Evolutionary conservation across 1,284 basidiomycete species (phyloP), one percentile per base, ranked within the genome.

Genomic region (Leccinum pallidistipes): DNA sequence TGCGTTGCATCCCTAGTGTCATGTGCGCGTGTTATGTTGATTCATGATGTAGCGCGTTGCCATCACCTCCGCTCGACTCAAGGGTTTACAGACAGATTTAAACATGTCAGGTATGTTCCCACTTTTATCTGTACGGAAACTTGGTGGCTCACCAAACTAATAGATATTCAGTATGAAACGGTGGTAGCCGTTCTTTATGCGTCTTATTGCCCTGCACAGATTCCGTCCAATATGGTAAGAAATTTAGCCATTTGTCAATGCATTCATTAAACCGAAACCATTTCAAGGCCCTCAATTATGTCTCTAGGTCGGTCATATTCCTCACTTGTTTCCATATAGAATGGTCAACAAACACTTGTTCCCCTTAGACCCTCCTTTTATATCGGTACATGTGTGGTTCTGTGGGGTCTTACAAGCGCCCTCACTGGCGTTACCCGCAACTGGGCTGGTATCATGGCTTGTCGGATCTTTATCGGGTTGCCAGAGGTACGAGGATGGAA

Each of bases 41-140:
- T 31, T 6, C 18, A 4, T 45, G 1, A 49, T 51, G 10, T 61
- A 89, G 86, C 80, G 87, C 12, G 83, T 79, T 11, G 53, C 53
- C 3, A 4, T 55, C 53, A 55, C 53, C 7, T 8, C 53, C 18
- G 53, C 53, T 55, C 53, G 53, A 24, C 53, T 55, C 53, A 55
- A 55, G 34, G 53, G 53, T 10, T 55, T 55, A 47, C 53, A 55
- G 53, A 27, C 32, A 10, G 53, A 55, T 45, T 55, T 55, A 43
- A 3, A 8, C 24, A 9, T 55, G 34, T 27, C 53, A 16, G 53
- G 53, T 55, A 27, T 45, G 34, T 55, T 47, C 3, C 12, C 21
- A 40, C 21, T 47, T 27, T 27, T 12, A 21, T 55, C 34, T n/a
- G 11, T 16, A 11, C 34, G 86, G 82, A 55, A 27, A 45, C 27